phyloP scores from a whole-genome alignment of 768 basidiomycete genomes.

The Neoboletus subvelutipes region DNA sequence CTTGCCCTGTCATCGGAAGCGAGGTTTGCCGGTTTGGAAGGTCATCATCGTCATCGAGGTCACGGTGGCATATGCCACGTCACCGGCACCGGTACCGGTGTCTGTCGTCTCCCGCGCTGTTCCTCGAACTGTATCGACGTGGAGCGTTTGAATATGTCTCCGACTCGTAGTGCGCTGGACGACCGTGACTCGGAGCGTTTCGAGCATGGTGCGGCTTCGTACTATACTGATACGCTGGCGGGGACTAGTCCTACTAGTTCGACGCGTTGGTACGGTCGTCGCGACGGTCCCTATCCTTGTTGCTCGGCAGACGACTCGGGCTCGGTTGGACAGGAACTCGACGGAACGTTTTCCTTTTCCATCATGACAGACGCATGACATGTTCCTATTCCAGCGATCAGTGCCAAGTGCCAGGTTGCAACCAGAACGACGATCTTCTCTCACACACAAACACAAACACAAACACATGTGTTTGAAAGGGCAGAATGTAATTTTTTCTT shows the following conservation, averaged over 20 bases:
- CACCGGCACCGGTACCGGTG: not conserved
- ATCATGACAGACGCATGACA: constrained; percentile 1
- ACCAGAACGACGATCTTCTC: no score
- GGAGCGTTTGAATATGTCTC: not conserved
- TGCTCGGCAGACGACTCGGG: constrained; percentile 4
- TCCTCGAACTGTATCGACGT: not conserved
- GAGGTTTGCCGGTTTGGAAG: not conserved
- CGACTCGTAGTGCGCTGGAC: not conserved
- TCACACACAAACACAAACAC: no score
- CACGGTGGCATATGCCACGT: not conserved
- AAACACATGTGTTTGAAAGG: not conserved
- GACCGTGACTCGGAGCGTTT: no score
- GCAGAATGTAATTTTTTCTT: not conserved
- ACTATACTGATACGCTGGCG: no score
- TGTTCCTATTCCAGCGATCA: no score
- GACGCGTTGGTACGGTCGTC: not conserved
- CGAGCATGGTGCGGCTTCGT: not conserved
- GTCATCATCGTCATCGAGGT: not conserved
- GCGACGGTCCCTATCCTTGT: constrained; percentile 7
- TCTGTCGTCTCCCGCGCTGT: not conserved
- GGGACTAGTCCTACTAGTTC: not conserved
- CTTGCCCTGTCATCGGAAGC: not conserved
- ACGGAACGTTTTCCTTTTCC: constrained; percentile 6
- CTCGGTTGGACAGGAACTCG: not conserved
- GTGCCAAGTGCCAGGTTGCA: no score